A percentile compares a stretch with the other conserved stretches of the same genome.
Conservation (phyloP, 257 asterid genomes). For the Lycium ferocissimum region DNA sequence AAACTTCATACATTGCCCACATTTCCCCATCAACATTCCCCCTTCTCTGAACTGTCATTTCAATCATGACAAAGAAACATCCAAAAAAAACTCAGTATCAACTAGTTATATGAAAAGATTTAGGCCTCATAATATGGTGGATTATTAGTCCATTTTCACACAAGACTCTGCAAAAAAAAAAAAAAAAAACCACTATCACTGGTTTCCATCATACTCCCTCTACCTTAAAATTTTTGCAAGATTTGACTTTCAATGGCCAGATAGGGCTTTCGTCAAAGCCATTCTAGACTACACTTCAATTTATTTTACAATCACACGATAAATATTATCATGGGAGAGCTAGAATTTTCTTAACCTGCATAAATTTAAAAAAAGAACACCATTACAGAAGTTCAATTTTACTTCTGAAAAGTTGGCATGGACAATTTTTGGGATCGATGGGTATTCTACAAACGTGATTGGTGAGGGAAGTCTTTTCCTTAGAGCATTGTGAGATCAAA, state of each 20-base stretch:
- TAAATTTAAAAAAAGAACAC: not conserved
- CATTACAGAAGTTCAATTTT: conserved; percentile 6
- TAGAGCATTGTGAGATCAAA: not conserved
- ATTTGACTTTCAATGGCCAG: conserved; percentile 6
- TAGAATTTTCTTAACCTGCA: not conserved
- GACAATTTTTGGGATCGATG: not conserved
- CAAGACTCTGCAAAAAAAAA: not conserved
- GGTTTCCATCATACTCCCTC: conserved; percentile 6
- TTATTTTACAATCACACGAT: not conserved
- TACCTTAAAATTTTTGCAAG: not conserved
- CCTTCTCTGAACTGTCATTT: not conserved
- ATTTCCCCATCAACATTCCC: not conserved
- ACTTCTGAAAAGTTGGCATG: conserved; percentile 10
- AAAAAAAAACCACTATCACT: not conserved
- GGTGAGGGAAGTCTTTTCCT: not conserved
- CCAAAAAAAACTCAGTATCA: not conserved
- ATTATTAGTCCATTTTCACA: conserved; percentile 17
- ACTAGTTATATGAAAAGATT: conserved; percentile 7
- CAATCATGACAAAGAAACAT: conserved; percentile 19
- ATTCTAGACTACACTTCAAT: conserved; percentile 4
- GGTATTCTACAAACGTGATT: not conserved
- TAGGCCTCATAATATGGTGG: not conserved
- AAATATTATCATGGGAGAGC: conserved; percentile 3
- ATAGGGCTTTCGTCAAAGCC: not conserved
- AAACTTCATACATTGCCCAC: not conserved